A percentile compares a stretch with the other conserved stretches of the same genome.
Conservation (phyloP, 2,329 filamentous ascomycete genomes). For the Talaromyces atroroseus region DNA sequence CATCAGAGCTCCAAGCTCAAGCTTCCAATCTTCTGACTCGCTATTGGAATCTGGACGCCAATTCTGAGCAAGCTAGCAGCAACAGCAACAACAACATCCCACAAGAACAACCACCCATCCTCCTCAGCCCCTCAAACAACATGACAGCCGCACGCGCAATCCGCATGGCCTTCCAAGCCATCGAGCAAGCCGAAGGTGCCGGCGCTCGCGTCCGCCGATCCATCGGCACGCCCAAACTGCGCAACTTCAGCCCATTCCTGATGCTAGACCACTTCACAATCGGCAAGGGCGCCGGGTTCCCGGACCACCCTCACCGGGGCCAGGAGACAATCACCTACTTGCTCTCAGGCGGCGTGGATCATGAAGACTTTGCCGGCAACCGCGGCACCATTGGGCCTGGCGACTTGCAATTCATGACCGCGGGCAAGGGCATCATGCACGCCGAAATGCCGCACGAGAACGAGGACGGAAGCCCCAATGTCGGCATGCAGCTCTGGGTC, state of each 20-base stretch:
- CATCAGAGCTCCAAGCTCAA: neutral
- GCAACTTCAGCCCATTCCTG: conserved; percentile 85
- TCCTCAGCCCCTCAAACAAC: conserved; percentile 28
- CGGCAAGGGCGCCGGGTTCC: conserved; percentile 76
- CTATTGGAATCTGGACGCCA: neutral
- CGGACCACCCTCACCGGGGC: conserved; percentile 77
- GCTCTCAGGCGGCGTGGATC: conserved; percentile 76
- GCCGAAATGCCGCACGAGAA: conserved; percentile 89
- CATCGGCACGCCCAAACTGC: conserved; percentile 75
- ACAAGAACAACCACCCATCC: neutral
- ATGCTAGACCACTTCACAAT: conserved; percentile 94
- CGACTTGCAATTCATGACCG: conserved; percentile 98
- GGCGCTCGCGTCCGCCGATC: conserved; percentile 82
- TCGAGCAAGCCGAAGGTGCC: conserved; percentile 81
- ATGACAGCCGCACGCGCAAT: conserved; percentile 71
- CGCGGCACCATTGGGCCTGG: conserved; percentile 75
- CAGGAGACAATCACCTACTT: conserved; percentile 91
- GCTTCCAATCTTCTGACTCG: neutral
- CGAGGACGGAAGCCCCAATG: conserved; percentile 66
- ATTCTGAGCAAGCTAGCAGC: neutral
- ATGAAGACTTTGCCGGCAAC: conserved; percentile 87
- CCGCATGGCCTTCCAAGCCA: conserved; percentile 73
- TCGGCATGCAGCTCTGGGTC: conserved; percentile 93
- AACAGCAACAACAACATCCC: neutral
- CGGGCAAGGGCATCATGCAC: conserved; percentile 85